Percentiles rank a stretch among this genome's conserved stretches.
Evolutionary conservation across 495 filamentous ascomycete species (phyloP).

Genomic region (Cudoniella acicularis): DNA sequence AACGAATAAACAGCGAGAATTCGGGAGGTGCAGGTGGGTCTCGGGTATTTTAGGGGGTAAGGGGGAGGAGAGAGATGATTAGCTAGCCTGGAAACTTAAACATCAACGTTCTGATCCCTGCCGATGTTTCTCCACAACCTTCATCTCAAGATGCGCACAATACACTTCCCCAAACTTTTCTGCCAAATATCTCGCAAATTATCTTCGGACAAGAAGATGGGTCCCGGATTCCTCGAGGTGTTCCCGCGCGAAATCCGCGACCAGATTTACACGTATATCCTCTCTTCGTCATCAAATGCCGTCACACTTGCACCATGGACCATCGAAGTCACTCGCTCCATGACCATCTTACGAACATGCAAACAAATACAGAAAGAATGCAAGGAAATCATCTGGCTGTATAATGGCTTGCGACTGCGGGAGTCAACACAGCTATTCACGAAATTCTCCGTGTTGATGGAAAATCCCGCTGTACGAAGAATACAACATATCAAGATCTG

Average conservation of each 20-base stretch:
- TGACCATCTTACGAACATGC: conserved; percentile 22
- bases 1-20: too few relatives aligned
- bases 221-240: conserved; percentile 10
- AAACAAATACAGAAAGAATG: conserved; percentile 23
- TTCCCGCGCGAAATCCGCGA: conserved; percentile 28
- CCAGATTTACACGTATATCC: conserved; percentile 23
- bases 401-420: conserved; percentile 16
- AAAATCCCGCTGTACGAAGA: not conserved
- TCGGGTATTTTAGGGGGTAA: too few relatives aligned
- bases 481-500: conserved; percentile 18
- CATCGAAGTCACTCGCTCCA: conserved; percentile 20
- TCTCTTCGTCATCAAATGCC: conserved; percentile 14
- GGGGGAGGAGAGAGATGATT: too few relatives aligned
- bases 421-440: conserved; percentile 10
- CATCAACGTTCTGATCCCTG: not conserved
- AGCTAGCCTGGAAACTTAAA: too few relatives aligned
- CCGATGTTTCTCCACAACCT: not conserved
- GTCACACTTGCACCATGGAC: conserved; percentile 23
- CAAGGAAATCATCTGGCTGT: conserved; percentile 25
- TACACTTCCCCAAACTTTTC: not conserved
- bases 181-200: not conserved
- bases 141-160: not conserved
- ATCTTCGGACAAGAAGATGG: not conserved
- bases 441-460: conserved; percentile 2
- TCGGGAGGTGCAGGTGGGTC: too few relatives aligned